These are phyloP conservation scores for Torrubiella hemipterigena DNA, from an alignment of 2,329 filamentous ascomycete species.

Conservation along the genomic window DNA sequence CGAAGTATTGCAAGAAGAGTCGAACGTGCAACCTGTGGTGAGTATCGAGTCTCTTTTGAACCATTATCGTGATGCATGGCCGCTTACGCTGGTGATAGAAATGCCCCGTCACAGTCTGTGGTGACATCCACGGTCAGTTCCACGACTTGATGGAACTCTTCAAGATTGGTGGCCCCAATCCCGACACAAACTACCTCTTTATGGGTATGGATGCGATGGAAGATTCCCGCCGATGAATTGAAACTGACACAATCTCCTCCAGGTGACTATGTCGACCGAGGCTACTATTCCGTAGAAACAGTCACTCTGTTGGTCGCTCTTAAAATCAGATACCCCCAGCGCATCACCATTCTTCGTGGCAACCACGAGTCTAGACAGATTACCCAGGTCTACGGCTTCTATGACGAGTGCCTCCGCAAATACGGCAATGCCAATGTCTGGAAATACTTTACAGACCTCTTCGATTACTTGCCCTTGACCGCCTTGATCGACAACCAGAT, in stretches of 20 bases:
- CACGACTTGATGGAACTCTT: slow-evolving; percentile 99
- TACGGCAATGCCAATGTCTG: slow-evolving; percentile 88
- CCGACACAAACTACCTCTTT: slow-evolving; percentile 97
- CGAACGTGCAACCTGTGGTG: slow-evolving; percentile 98
- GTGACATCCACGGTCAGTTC: slow-evolving; percentile 98
- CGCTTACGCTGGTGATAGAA: slow-evolving; percentile 42
- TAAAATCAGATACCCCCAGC: slow-evolving; percentile 90
- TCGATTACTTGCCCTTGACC: slow-evolving; percentile 91
- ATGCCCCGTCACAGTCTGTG: slow-evolving; percentile 97
- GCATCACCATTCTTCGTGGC: slow-evolving; percentile 90
- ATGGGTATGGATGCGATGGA: slow-evolving; percentile 46
- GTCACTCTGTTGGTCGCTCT: slow-evolving; percentile 96
- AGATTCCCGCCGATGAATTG: not conserved
- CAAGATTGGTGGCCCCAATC: slow-evolving; percentile 92
- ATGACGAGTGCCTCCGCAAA: not conserved
- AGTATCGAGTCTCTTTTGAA: slow-evolving; percentile 21
- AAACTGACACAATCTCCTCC: slow-evolving; percentile 4
- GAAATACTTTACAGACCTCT: slow-evolving; percentile 99
- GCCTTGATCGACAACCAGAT: slow-evolving; percentile 99
- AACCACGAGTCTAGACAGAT: slow-evolving; percentile 98
- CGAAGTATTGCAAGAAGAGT: slow-evolving; percentile 94
- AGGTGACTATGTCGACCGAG: slow-evolving; percentile 97
- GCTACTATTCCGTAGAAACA: slow-evolving; percentile 97
- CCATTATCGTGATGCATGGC: slow-evolving; percentile 1
- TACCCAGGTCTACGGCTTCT: slow-evolving; percentile 98